Evolutionary conservation across 2,329 filamentous ascomycete species (phyloP).

Genomic region (Penicillium sp.): DNA sequence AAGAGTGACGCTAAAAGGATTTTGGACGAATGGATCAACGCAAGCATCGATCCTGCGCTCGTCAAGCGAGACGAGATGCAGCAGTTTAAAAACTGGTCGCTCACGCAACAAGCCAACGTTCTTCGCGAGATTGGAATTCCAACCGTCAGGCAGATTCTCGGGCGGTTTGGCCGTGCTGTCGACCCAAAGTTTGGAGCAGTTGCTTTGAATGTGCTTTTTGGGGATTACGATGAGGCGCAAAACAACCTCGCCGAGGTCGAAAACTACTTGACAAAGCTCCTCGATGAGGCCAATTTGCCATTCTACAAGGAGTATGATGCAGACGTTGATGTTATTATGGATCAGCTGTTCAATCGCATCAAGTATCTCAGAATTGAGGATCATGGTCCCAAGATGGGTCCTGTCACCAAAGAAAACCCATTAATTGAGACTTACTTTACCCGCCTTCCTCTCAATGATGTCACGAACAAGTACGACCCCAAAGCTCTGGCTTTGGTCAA

Average conservation of each 20-base stretch:
- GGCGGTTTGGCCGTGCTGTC: slow-evolving; percentile 70
- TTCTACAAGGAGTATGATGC: slow-evolving; percentile 90
- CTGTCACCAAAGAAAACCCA: slow-evolving; percentile 72
- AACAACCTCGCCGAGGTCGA: slow-evolving; percentile 47
- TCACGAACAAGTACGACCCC: slow-evolving; percentile 71
- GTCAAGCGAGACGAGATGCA: slow-evolving; percentile 39
- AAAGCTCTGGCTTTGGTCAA: slow-evolving; percentile 82
- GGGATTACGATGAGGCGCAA: slow-evolving; percentile 59
- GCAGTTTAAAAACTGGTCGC: slow-evolving; percentile 53
- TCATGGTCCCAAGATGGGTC: slow-evolving; percentile 80
- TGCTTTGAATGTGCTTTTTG: slow-evolving; percentile 65
- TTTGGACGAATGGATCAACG: slow-evolving; percentile 67
- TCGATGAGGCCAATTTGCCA: slow-evolving; percentile 81
- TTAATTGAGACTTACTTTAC: slow-evolving; percentile 96
- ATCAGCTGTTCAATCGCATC: slow-evolving; percentile 89
- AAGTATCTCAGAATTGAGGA: slow-evolving; percentile 94
- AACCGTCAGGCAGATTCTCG: slow-evolving; percentile 72
- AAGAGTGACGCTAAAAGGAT: slow-evolving; percentile 67
- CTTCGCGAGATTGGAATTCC: slow-evolving; percentile 67
- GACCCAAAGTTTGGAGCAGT: slow-evolving; percentile 69
- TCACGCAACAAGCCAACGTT: slow-evolving; percentile 58
- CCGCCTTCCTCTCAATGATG: slow-evolving; percentile 73
- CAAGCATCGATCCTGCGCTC: slow-evolving; percentile 12
- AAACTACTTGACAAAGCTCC: slow-evolving; percentile 55
- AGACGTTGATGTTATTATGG: slow-evolving; percentile 77